Evolutionary conservation across 768 basidiomycete species (phyloP), one percentile per base, ranked within the genome.

Genomic region (Leccinum uliginosum): DNA sequence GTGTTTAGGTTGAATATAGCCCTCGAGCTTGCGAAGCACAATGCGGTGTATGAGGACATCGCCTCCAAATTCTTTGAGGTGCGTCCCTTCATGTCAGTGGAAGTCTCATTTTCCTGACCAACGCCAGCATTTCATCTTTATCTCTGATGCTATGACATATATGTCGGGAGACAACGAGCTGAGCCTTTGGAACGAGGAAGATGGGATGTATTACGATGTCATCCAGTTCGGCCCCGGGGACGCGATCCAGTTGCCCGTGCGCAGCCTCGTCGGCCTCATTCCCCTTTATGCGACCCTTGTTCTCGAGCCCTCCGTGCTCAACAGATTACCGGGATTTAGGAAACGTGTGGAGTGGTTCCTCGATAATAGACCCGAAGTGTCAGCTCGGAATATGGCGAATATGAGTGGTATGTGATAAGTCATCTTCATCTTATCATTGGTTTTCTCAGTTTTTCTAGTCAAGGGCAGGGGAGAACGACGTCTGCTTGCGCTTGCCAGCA

Each of bases 341-440:
- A 98, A 98, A 75, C 84, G 97, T 38, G 84, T 99, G 83, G 93
- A 99, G 58, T 98, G 97, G 97, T 99, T 98, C 76, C 83, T 98
- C 52, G 85, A 97, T 65, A 90, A 98, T 72, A 76, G 95, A n/a
- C 85, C 87, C 0, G 91, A 86, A 55, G 83, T 98, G 43, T 88
- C 93, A 12, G 81, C 80, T 50, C 79, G 97, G 62, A 99, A 97
- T 72, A 93, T 98, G 80, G 95, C 97, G 6, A 97, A 96, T 72
- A 95, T 98, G 84, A 89, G 87, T 74, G 84, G 91, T 91, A 59
- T 47, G 70, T 65, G 34, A 26, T 43, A 17, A 21, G 7, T 26
- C 15, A 35, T 54, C 24, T 43, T 6, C 2, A 27, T 54, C 50
- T 21, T 27, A 12, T 51, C 19, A 4, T 24, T 24, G 15, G 34